Conservation (phyloP, 345 rosid species). For the Clausena lansium region DNA sequence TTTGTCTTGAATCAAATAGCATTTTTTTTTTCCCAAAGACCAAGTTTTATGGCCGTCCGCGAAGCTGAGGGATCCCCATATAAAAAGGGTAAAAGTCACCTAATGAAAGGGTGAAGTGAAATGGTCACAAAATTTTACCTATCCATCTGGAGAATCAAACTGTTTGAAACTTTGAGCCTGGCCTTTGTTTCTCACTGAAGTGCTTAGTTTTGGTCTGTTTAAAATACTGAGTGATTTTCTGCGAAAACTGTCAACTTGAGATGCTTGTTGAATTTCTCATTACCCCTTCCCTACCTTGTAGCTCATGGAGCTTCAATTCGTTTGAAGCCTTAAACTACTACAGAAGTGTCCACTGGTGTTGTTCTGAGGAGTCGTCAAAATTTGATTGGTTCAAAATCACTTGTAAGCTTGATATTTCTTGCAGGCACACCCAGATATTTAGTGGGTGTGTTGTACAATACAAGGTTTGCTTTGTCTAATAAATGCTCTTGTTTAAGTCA, state of each 20-base stretch:
- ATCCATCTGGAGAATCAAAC: background rate
- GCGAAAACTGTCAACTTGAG: background rate
- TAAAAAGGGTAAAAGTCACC: background rate
- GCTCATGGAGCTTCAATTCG: conserved; percentile 5
- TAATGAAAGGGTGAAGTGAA: background rate
- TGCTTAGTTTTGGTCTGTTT: background rate
- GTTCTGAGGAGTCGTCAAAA: background rate
- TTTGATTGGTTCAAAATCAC: background rate
- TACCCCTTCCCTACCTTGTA: background rate
- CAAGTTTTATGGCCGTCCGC: background rate
- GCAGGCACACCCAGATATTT: background rate
- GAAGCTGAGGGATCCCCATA: background rate
- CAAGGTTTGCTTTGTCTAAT: background rate
- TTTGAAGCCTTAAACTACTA: background rate
- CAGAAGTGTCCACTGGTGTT: background rate
- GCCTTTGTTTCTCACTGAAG: background rate
- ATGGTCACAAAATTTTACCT: background rate
- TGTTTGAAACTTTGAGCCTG: background rate
- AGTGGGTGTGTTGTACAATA: background rate
- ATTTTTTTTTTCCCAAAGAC: background rate
- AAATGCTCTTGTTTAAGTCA: background rate
- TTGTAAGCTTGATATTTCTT: background rate
- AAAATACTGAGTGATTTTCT: background rate
- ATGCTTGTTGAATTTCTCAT: background rate
- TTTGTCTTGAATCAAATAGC: background rate